Evolutionary conservation across 2,329 filamentous ascomycete species (phyloP).

Genomic region (Aspergillus thermomutatus): DNA sequence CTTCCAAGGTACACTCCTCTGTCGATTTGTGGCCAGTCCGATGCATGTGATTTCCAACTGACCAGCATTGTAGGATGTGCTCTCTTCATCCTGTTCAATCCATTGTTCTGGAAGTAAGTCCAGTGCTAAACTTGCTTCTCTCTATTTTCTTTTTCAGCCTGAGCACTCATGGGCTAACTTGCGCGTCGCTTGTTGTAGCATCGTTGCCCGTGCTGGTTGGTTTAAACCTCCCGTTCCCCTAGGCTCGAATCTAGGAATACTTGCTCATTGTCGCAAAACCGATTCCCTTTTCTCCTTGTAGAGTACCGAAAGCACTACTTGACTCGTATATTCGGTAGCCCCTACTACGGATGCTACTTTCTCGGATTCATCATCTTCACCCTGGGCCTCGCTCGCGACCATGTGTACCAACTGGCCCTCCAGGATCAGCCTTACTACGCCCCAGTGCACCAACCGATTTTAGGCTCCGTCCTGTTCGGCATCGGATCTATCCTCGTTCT

Average conservation of each 20-base stretch:
- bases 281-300: constrained; percentile 36
- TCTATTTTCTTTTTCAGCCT: neutral
- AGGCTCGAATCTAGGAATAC: constrained; percentile 2
- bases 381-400: constrained; percentile 84
- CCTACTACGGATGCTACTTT: constrained; percentile 79
- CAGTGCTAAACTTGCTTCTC: neutral
- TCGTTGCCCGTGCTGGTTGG: constrained; percentile 76
- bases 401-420: constrained; percentile 81
- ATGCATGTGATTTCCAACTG: neutral
- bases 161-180: constrained; percentile 13
- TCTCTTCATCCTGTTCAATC: neutral
- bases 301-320: constrained; percentile 91
- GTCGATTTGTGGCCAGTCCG: neutral
- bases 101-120: neutral
- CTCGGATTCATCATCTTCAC: constrained; percentile 88
- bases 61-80: neutral
- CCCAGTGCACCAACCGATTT: constrained; percentile 61
- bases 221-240: constrained; percentile 16
- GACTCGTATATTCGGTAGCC: constrained; percentile 80
- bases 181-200: constrained; percentile 49
- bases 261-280: constrained; percentile 1
- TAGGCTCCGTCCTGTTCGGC: constrained; percentile 69
- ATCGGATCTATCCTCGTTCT: constrained; percentile 81
- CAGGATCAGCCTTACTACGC: constrained; percentile 72
- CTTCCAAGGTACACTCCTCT: neutral